These are phyloP conservation scores for Penicillium desertorum DNA, from an alignment of 495 filamentous ascomycete species.

Conservation along the genomic window DNA sequence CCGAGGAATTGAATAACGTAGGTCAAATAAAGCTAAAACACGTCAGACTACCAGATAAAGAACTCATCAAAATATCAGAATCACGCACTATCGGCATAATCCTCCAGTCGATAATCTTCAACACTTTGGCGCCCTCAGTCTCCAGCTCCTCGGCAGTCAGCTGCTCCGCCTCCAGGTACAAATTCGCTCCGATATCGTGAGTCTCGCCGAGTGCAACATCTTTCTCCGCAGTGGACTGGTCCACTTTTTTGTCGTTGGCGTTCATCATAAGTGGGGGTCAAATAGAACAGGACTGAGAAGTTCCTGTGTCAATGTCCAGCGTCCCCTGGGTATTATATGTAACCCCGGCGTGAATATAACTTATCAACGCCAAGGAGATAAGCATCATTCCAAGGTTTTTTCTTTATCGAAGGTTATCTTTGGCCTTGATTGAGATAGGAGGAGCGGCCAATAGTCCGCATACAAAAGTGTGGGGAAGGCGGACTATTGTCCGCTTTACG, in stretches of 20 bases:
- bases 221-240: conserved; percentile 23
- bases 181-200: conserved; percentile 34
- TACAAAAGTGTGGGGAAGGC: background rate
- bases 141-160: conserved; percentile 35
- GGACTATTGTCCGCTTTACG: background rate
- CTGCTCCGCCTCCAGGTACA: conserved; percentile 35
- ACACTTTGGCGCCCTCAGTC: conserved; percentile 31
- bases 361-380: conserved; percentile 21
- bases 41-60: background rate
- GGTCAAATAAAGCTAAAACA: conserved; percentile 35
- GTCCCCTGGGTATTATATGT: conserved; percentile 1
- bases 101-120: conserved; percentile 37
- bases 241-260: conserved; percentile 23
- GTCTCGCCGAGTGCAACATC: conserved; percentile 27
- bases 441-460: conserved; percentile 24
- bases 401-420: background rate
- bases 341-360: background rate
- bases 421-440: conserved; percentile 2
- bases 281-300: background rate
- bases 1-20: conserved; percentile 42
- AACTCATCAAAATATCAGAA: background rate
- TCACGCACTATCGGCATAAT: conserved; percentile 36
- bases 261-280: background rate
- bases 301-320: background rate
- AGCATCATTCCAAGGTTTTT: conserved; percentile 1